A percentile compares a stretch with the other conserved stretches of the same genome.
Evolutionary conservation across 345 rosid genomes (phyloP).

Genomic region (Brassica juncea): DNA sequence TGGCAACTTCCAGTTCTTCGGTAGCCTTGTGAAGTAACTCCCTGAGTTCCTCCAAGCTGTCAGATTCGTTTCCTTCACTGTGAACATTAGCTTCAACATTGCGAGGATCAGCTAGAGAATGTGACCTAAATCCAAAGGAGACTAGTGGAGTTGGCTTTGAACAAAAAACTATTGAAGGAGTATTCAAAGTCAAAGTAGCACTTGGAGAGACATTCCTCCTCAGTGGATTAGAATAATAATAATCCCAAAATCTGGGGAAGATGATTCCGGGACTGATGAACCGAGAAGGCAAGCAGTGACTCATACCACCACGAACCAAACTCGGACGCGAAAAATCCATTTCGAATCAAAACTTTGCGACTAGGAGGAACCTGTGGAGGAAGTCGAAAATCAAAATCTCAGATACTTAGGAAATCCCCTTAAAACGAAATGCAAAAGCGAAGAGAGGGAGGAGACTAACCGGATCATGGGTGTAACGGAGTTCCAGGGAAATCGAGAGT

Average conservation of each 20-base stretch:
- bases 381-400: background rate
- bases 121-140: slow-evolving; percentile 40
- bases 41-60: slow-evolving; percentile 59
- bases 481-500: slow-evolving; percentile 6
- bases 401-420: background rate
- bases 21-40: slow-evolving; percentile 59
- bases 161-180: slow-evolving; percentile 35
- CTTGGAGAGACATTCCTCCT: slow-evolving; percentile 34
- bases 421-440: background rate
- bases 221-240: slow-evolving; percentile 39
- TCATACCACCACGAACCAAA: slow-evolving; percentile 39
- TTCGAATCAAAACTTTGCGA: slow-evolving; percentile 9
- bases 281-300: slow-evolving; percentile 38
- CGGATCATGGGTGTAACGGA: background rate
- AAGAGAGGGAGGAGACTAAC: too few relatives aligned
- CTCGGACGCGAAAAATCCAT: slow-evolving; percentile 66
- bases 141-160: slow-evolving; percentile 34
- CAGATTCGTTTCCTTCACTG: slow-evolving; percentile 41
- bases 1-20: slow-evolving; percentile 76
- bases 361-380: background rate
- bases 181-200: slow-evolving; percentile 41
- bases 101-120: slow-evolving; percentile 62
- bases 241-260: slow-evolving; percentile 37
- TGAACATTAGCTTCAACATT: slow-evolving; percentile 45
- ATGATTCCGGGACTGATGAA: slow-evolving; percentile 41